Evolutionary conservation across 2,329 filamentous ascomycete species (phyloP), one percentile per base, ranked within the genome.

Genomic region (Talaromyces rugulosus): DNA sequence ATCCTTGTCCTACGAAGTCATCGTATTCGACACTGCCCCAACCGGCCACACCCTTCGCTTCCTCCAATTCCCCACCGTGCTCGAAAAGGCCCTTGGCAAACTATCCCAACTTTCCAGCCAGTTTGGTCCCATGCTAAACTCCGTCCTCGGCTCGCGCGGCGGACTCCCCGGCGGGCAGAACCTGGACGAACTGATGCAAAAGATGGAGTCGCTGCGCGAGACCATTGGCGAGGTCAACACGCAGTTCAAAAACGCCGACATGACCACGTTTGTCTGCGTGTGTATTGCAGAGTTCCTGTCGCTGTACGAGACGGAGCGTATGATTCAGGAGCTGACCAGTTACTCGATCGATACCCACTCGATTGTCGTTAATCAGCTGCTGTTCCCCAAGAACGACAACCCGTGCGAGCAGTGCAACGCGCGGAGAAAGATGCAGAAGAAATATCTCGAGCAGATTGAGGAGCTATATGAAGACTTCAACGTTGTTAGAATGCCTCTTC

Each of bases 391-490:
- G 77, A 84, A 88, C 67, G 89, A 88, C 59, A 96, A 89, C 73
- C 85, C 87, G 40, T 99, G 95, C 78, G 92, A 97, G 65, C 95
- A 99, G 82, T 99, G 95, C 79, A 96, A 92, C 74, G 90, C 95
- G 53, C 83, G 95, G 66, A 84, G 93, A 72, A 96, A 96, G 82
- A 99, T 99, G 95, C 95, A 99, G 83, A 95, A 92, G 83, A 99
- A 99, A 82, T 99, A 99, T 75, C 84, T 99, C 51, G 93, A 98
- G 74, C 94, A 99, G 83, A 98, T 98, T 71, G 93, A 96, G 79
- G 95, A 99, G 81, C 80, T 99, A 63, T 99, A 99, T 75, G 93
- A 97, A 73, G 95, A 99, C 77, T 99, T 99, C 81, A 96, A 99
- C 74, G 93, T 99, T 44, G 94, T 99, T 68, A 94, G 94, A 83